A percentile compares a stretch with the other conserved stretches of the same genome.
Conservation (phyloP, 2,329 filamentous ascomycete genomes). For the Ophidiomyces ophidiicola region DNA sequence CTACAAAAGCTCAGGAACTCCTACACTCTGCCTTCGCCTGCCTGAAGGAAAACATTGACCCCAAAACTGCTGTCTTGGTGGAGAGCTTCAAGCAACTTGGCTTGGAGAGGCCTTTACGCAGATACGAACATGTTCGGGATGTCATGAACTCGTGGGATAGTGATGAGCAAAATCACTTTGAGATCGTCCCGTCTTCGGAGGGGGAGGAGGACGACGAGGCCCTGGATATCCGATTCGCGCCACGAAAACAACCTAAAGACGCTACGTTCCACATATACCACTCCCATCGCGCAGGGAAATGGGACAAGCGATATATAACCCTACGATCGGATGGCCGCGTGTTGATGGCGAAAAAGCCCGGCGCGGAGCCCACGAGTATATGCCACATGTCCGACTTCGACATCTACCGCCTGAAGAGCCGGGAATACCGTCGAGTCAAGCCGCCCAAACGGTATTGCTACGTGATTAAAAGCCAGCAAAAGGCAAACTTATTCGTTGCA, state of each 20-base stretch:
- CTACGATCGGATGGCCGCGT: constrained; percentile 62
- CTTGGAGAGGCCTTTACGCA: constrained; percentile 68
- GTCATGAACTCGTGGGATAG: constrained; percentile 87
- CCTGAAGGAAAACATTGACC: constrained; percentile 52
- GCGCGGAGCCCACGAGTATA: constrained; percentile 53
- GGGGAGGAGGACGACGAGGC: constrained; percentile 42
- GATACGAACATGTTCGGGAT: constrained; percentile 75
- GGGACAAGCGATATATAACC: constrained; percentile 74
- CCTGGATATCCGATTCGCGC: constrained; percentile 54
- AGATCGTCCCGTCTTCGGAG: constrained; percentile 48
- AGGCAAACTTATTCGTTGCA: constrained; percentile 67
- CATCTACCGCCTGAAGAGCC: constrained; percentile 65
- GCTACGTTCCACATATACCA: constrained; percentile 64
- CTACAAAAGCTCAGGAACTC: constrained; percentile 63
- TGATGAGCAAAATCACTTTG: constrained; percentile 63
- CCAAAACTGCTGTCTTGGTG: constrained; percentile 55
- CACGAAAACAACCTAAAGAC: constrained; percentile 51
- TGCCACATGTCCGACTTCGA: constrained; percentile 90
- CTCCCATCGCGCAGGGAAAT: constrained; percentile 70
- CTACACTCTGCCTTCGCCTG: constrained; percentile 53
- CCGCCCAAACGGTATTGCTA: constrained; percentile 78
- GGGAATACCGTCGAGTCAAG: constrained; percentile 58
- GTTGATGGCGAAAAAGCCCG: constrained; percentile 56
- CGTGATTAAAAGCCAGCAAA: constrained; percentile 85
- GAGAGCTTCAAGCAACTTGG: constrained; percentile 67